These are phyloP conservation scores for Hibiscus tridactylites DNA, from an alignment of 345 rosid species.

Conservation along the genomic window DNA sequence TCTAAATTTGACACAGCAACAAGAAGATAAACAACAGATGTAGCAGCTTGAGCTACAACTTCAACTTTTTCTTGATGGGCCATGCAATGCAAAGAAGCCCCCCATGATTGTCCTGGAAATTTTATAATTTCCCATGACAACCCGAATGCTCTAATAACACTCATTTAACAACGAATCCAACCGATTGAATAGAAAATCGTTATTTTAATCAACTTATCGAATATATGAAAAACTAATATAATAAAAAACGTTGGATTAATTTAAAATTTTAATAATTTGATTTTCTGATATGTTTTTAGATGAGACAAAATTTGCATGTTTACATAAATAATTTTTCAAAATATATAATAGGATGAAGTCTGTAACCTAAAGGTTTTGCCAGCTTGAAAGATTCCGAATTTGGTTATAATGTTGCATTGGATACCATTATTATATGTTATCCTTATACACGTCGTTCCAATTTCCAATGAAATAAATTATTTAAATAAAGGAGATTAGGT, in stretches of 20 bases:
- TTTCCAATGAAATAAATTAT: neutral
- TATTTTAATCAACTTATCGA: no score
- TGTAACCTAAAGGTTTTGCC: neutral
- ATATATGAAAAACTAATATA: no score
- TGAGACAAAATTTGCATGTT: no score
- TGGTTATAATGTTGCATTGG: neutral
- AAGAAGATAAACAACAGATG: neutral
- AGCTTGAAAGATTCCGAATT: neutral
- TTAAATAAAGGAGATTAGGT: neutral
- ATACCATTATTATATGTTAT: neutral
- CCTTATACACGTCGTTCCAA: neutral
- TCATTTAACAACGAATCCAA: neutral
- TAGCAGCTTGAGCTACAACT: neutral
- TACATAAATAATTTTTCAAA: no score
- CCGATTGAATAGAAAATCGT: no score
- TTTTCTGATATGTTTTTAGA: no score
- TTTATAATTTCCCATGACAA: no score
- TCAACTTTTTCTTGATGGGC: neutral
- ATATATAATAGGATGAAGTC: neutral
- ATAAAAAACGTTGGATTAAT: no score
- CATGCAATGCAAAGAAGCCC: neutral
- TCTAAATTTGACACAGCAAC: neutral
- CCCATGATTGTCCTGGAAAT: neutral
- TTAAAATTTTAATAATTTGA: no score
- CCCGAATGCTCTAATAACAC: neutral